Base-by-base conservation (phyloP, 176 grass and related monocot genomes). In the Ensete ventricosum region DNA sequence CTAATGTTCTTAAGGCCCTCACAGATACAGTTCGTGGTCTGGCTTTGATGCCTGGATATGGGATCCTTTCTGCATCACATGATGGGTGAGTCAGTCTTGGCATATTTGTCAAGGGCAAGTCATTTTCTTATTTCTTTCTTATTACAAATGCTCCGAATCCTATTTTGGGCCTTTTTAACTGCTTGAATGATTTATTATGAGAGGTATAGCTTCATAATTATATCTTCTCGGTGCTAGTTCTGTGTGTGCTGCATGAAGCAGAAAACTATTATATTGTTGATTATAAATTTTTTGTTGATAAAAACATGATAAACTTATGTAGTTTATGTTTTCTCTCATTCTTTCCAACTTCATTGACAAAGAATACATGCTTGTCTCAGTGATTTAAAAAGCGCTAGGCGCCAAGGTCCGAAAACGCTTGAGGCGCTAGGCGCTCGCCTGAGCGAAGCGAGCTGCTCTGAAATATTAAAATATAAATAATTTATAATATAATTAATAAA, bases 11-110 rank as follows among this genome's bases (percentile, higher is more conserved):
- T 67, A 55, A 52, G 66, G 17, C 29, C 50, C 52, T 11, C 19
- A 27, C 53, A 98, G 95, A 98, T 83, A 93, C 95, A 54, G 90
- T 98, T 64, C 86, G 95, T 77, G 89, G 88, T 73, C 65, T 98
- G 77, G 88, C 95, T 72, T 10, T 79, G 9, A 85, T 98, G 84
- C 90, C 90, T 57, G 88, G 86, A 26, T 55, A 89, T 64, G 95
- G 95, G 58, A 77, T 98, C 66, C 88, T 98, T 52, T 98, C 95
- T 71, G 88, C 95, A 16, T 94, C 95, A 0, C 95, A 98, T 29
- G 95, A 98, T 68, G 86, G 88, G 95, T 91, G 71, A 85, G 73
- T 85, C 63, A 81, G 27, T 20, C 57, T 64, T 62, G 6, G 21
- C 24, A 50, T 25, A n/a, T 19, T 19, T 50, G 19, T 20, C 17